Percentiles rank a stretch among this genome's conserved stretches.
phyloP scores from a whole-genome alignment of 352 stramenopile species.

The Globisporangium uncinulatum region DNA sequence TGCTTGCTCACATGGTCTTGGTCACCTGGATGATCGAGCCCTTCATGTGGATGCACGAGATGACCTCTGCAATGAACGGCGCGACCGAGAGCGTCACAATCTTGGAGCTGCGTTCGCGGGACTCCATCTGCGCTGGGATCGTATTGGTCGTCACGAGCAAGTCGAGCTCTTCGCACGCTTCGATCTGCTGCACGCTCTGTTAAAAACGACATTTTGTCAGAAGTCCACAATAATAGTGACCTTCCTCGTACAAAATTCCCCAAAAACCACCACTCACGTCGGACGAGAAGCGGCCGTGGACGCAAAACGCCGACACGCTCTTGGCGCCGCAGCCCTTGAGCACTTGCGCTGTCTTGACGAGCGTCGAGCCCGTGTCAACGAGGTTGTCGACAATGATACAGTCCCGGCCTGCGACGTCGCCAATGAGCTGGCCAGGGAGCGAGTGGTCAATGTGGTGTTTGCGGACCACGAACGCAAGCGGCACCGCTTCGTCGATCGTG shows the following conservation, averaged over 20 bases:
- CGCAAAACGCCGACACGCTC: slow-evolving; percentile 76
- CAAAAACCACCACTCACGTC: slow-evolving; percentile 34
- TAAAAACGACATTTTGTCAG: not conserved
- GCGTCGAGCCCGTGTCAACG: slow-evolving; percentile 79
- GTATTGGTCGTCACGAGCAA: slow-evolving; percentile 85
- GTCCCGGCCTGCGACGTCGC: slow-evolving; percentile 74
- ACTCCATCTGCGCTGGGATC: slow-evolving; percentile 44
- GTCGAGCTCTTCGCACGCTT: slow-evolving; percentile 73
- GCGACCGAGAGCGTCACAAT: slow-evolving; percentile 83
- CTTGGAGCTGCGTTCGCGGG: slow-evolving; percentile 42
- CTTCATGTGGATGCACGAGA: slow-evolving; percentile 86
- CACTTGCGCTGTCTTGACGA: slow-evolving; percentile 79
- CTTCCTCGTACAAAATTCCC: not conserved
- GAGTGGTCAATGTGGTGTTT: slow-evolving; percentile 78
- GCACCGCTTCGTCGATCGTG: slow-evolving; percentile 73
- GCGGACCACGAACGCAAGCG: slow-evolving; percentile 76
- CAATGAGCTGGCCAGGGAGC: slow-evolving; percentile 66
- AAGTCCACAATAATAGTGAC: not conserved
- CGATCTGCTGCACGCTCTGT: slow-evolving; percentile 49
- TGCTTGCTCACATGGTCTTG: slow-evolving; percentile 35
- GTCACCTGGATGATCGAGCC: slow-evolving; percentile 79
- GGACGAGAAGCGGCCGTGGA: slow-evolving; percentile 79
- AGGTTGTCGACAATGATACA: slow-evolving; percentile 87
- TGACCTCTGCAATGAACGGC: slow-evolving; percentile 85
- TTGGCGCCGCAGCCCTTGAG: slow-evolving; percentile 74